Evolutionary conservation across 2,329 filamentous ascomycete genomes (phyloP), one percentile per base, ranked within the genome.

Genomic region (Sclerotiophoma versabilis): DNA sequence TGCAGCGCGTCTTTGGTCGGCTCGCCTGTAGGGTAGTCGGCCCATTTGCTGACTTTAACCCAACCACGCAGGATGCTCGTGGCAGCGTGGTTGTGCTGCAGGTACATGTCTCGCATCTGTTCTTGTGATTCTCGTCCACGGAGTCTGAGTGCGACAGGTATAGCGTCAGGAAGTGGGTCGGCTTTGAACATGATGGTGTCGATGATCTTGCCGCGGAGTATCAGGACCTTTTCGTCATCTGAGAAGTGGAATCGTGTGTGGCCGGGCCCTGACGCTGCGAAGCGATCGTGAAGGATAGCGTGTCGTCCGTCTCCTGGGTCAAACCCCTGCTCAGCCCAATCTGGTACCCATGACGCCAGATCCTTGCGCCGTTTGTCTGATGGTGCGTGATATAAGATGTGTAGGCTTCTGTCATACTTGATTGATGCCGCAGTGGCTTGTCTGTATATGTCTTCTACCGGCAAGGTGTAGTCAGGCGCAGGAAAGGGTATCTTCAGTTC

Each of bases 301-400:
- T 39, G 32, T 41, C 49, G 36, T 4, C 19, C 10, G 17, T 53
- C 49, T 2, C 27, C 5, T 10, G 22, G 25, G 2, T 38, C 39
- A 11, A 45, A 53, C 4, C 41, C 33, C 14, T 23, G 5, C 22
- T 46, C 49, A 3, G 33, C 34, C 49, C 49, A 53, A 26, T 53
- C 42, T 19, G 41, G 42, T 14, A 53, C 49, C 49, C 49, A 53
- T 29, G 49, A 46, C 4, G 49, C 32, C n/a, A 52, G 41, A 3
- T n/a, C 23, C 30, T 23, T 10, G 33, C 33, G 39, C 4, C 41
- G 39, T n/a, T 39, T 30, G 25, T 46, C 39, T 4, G 49, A 52
- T 3, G 49, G 49, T 15, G 23, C 41, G 20, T 52, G 30, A 20
- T 45, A 52, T 10, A 52, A 33, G 22, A 46, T 25, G 17, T 39